Base-by-base conservation (phyloP, 1,139 yeast species). In the Suhomyces kunorum region DNA sequence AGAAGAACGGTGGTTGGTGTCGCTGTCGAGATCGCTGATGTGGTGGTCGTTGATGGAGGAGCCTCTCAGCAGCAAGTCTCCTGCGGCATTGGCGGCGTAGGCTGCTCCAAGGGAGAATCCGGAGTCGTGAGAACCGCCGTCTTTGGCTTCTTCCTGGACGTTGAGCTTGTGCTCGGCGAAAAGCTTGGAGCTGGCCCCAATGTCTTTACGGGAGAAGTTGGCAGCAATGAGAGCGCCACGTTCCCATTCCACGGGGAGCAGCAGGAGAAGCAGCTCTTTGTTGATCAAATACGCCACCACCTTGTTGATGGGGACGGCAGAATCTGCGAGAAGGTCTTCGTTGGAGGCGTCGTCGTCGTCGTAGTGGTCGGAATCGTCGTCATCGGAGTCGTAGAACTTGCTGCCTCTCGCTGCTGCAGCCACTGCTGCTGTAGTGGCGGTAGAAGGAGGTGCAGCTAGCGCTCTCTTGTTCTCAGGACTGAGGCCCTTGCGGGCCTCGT, bases 171-270 rank as follows among this genome's bases (percentile, higher is more conserved):
- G 72, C 11, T 59, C 56, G 7, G 72, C 71, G 56, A 69, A 69
- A 29, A 60, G 47, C 36, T 51, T 54, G 9, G 65, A 51, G 12
- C 66, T 64, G 9, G 44, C 34, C 13, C 56, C 54, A 19, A 64
- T 43, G 30, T 64, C 60, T 8, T 49, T 46, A 5, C 50, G 34
- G 13, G 43, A 39, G 38, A 58, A 57, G 36, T 58, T 63, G 6
- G 75, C 74, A 17, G 76, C 75, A 16, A 70, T 64, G 12, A 58
- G 45, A 2, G 74, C 73, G 2, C 75, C 76, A 39, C 56, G 57
- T 42, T 71, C 77, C 77, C 77, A 72, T 40, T 69, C 76, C 35
- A 70, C 54, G 0, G 77, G 76, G 19, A 65, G 50, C 39, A 66
- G 64, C 30, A 58, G 56, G 35, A 72, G 58, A 34, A 71, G 51